Conservation (phyloP, 2,329 filamentous ascomycete genomes). For the Trichoderma afroharzianum region DNA sequence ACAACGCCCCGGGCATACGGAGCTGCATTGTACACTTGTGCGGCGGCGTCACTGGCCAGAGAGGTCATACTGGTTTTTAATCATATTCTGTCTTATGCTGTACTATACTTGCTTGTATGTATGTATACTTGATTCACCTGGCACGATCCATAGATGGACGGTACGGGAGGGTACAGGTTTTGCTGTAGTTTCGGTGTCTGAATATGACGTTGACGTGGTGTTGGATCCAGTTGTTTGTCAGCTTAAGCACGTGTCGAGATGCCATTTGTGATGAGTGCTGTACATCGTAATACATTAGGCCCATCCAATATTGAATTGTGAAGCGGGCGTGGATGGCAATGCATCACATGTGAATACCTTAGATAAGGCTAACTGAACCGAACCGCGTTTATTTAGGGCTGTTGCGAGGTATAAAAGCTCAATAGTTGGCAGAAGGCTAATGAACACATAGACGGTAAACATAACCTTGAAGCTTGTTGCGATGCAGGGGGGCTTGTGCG, state of each 20-base stretch:
- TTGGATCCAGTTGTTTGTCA: background rate
- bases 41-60: conserved; percentile 11
- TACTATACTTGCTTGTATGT: conserved; percentile 18
- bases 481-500: background rate
- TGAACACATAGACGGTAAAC: background rate
- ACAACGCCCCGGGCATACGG: conserved; percentile 1
- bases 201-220: background rate
- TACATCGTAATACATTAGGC: too few relatives aligned
- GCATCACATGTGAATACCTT: background rate
- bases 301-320: background rate
- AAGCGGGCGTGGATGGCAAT: background rate
- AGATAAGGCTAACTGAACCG: background rate
- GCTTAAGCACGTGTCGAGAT: background rate
- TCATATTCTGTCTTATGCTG: conserved; percentile 16
- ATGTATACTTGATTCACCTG: conserved; percentile 7
- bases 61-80: conserved; percentile 12
- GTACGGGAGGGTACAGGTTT: background rate
- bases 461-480: background rate
- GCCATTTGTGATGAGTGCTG: background rate
- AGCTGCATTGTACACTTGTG: conserved; percentile 1
- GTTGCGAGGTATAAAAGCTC: background rate
- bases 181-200: background rate
- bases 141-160: conserved; percentile 12
- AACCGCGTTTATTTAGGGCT: background rate
- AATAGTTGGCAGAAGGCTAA: background rate